Conservation (phyloP, 768 basidiomycete genomes). For the Boletus vinaceobasis region DNA sequence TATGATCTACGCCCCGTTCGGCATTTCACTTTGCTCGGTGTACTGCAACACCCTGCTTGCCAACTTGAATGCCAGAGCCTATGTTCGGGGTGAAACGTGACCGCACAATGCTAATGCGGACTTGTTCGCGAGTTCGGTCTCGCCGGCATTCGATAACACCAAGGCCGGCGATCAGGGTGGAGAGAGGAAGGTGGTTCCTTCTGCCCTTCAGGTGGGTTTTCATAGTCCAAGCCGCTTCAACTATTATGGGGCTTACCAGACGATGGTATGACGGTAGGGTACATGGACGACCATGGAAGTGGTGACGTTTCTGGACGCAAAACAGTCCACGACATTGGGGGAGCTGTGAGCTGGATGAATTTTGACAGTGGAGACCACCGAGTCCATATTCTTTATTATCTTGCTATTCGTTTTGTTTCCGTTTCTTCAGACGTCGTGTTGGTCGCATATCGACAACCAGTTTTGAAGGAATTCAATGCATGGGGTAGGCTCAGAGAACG, state of each 20-base stretch:
- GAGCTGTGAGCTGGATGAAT: too few relatives aligned
- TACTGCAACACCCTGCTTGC: conserved; percentile 14
- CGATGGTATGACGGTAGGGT: neutral
- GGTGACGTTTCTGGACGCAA: too few relatives aligned
- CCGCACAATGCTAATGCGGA: neutral
- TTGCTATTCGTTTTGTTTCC: too few relatives aligned
- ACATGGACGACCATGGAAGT: neutral
- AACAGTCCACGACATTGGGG: too few relatives aligned
- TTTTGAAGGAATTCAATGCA: too few relatives aligned
- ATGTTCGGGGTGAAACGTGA: conserved; percentile 5
- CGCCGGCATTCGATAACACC: too few relatives aligned
- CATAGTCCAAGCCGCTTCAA: neutral
- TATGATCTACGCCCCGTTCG: neutral
- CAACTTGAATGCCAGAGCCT: conserved; percentile 9
- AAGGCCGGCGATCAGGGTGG: neutral
- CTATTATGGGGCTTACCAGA: neutral
- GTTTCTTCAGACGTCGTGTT: too few relatives aligned
- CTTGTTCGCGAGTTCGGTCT: neutral
- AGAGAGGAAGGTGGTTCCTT: too few relatives aligned
- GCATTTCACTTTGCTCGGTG: conserved; percentile 5
- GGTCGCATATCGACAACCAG: too few relatives aligned
- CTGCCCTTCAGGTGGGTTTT: neutral
- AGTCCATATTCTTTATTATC: too few relatives aligned
- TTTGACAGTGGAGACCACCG: too few relatives aligned
- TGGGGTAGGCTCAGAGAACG: too few relatives aligned